Percentiles rank a stretch among this genome's conserved stretches.
Conservation (phyloP, 2,329 filamentous ascomycete species). For the Beauveria sp. region DNA sequence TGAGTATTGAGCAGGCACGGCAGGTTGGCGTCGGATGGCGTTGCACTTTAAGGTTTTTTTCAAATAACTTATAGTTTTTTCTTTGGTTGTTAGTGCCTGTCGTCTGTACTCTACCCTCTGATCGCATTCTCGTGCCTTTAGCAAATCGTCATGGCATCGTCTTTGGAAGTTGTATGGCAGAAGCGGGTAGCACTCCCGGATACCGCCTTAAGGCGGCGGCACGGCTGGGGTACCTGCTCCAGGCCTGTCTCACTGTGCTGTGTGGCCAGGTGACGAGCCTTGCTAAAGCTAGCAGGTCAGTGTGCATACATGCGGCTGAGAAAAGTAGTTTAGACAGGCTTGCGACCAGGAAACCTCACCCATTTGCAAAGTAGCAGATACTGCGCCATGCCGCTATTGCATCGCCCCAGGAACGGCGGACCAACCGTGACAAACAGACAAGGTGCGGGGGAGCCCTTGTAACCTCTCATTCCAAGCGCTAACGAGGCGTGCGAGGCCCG, state of each 20-base stretch:
- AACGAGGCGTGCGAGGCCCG: background rate
- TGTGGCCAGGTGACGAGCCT: background rate
- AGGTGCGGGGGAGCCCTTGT: conserved; percentile 5
- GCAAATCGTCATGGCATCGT: background rate
- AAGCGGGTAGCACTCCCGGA: conserved; percentile 1
- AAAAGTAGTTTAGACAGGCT: background rate
- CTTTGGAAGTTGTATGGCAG: background rate
- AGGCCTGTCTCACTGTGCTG: background rate
- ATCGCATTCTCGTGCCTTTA: background rate
- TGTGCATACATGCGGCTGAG: conserved; percentile 1
- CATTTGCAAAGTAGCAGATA: background rate
- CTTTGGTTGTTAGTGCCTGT: too few relatives aligned
- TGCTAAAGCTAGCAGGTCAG: background rate
- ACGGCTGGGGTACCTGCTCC: background rate
- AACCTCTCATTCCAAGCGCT: background rate
- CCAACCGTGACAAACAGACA: background rate
- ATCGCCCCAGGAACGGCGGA: conserved; percentile 11
- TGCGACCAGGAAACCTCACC: background rate
- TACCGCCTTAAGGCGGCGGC: background rate
- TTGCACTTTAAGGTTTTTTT: too few relatives aligned
- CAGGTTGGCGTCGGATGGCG: background rate
- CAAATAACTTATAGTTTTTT: too few relatives aligned
- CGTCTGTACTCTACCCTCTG: too few relatives aligned
- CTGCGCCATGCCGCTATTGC: background rate
- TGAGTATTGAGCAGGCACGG: background rate